Conservation (phyloP, 2,329 filamentous ascomycete species). For the Alternaria sp. region DNA sequence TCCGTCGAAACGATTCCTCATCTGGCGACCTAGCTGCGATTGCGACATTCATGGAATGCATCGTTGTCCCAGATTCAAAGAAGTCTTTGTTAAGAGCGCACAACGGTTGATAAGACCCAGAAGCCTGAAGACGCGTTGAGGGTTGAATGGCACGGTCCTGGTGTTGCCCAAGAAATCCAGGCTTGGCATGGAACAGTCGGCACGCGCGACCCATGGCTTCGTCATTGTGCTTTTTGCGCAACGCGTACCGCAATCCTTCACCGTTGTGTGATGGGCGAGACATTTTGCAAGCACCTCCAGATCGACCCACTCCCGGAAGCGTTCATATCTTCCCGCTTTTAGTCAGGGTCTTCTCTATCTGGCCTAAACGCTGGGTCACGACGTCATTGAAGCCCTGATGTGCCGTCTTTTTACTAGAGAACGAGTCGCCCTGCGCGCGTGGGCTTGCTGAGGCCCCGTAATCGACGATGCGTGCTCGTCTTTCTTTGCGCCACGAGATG, state of each 20-base stretch:
- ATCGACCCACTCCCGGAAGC: background rate
- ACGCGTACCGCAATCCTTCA: background rate
- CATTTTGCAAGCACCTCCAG: background rate
- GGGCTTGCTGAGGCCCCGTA: background rate
- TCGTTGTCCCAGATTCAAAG: background rate
- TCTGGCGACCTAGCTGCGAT: background rate
- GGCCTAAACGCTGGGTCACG: slow-evolving; percentile 7
- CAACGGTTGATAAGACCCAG: background rate
- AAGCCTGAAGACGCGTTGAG: background rate
- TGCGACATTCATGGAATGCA: background rate
- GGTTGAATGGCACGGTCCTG: background rate
- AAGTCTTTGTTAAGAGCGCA: background rate
- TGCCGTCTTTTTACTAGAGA: background rate
- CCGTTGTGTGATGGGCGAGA: background rate
- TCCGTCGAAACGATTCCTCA: background rate
- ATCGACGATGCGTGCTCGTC: slow-evolving; percentile 7
- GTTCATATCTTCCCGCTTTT: slow-evolving; percentile 1
- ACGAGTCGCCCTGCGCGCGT: background rate
- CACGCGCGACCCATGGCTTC: background rate
- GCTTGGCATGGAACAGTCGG: slow-evolving; percentile 8
- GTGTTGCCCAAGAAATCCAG: background rate
- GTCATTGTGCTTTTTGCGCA: background rate
- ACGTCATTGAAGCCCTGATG: slow-evolving; percentile 3
- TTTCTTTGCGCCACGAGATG: slow-evolving; percentile 3
- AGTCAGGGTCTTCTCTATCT: slow-evolving; percentile 3